These are phyloP conservation scores for Medicago truncatula DNA, from an alignment of 306 rosid genomes.

Conservation along the genomic window MtrunA17r5.0-ANR NC_053042.1:4255501-4256000, in stretches of 20 bases:
- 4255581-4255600: slow-evolving; percentile 87
- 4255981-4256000: slow-evolving; percentile 22
- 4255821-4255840: background rate
- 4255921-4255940: slow-evolving; percentile 15
- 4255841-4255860: slow-evolving; percentile 35
- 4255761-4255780: slow-evolving; percentile 22
- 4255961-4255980: slow-evolving; percentile 30
- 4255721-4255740: slow-evolving; percentile 55
- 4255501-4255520: slow-evolving; percentile 84
- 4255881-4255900: slow-evolving; percentile 21
- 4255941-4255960: slow-evolving; percentile 1
- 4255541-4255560: slow-evolving; percentile 65
- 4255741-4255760: slow-evolving; percentile 21
- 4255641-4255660: slow-evolving; percentile 55
- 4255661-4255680: slow-evolving; percentile 35
- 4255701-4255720: slow-evolving; percentile 45
- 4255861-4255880: slow-evolving; percentile 35
- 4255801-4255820: slow-evolving; percentile 2
- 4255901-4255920: background rate
- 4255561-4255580: slow-evolving; percentile 70
- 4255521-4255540: slow-evolving; percentile 72
- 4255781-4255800: slow-evolving; percentile 11
- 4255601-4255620: slow-evolving; percentile 67
- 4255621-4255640: slow-evolving; percentile 62
- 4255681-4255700: slow-evolving; percentile 35